These are phyloP conservation scores for Polymyxa betae DNA, from an alignment of 208 protist genomes.

Conservation along the genomic window DNA sequence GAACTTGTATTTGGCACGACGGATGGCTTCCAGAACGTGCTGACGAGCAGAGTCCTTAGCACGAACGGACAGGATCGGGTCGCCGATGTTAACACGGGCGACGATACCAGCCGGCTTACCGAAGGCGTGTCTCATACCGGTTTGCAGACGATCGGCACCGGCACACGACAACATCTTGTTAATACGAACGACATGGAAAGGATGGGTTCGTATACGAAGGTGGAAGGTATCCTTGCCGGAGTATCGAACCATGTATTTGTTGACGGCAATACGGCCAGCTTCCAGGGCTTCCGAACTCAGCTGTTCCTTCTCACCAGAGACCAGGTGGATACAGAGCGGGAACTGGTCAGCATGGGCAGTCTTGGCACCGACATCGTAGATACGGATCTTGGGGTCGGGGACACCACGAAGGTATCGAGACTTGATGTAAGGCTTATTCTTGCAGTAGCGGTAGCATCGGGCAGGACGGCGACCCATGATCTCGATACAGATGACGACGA, in stretches of 20 bases:
- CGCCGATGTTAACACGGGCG: conserved; percentile 94
- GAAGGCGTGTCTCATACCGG: conserved; percentile 94
- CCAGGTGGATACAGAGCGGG: conserved; percentile 93
- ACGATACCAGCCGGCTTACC: conserved; percentile 94
- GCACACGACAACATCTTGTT: conserved; percentile 99
- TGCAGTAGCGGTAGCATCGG: conserved; percentile 86
- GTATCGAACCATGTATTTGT: conserved; percentile 95
- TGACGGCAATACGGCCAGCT: conserved; percentile 97
- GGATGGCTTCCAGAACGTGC: conserved; percentile 81
- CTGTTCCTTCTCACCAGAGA: conserved; percentile 97
- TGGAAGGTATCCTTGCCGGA: conserved; percentile 97
- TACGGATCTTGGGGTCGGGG: conserved; percentile 94
- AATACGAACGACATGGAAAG: conserved; percentile 98
- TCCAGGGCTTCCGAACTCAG: conserved; percentile 97
- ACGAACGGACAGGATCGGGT: conserved; percentile 95
- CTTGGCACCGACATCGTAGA: conserved; percentile 97
- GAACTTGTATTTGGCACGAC: conserved; percentile 89
- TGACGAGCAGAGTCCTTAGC: conserved; percentile 75
- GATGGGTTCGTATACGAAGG: conserved; percentile 96
- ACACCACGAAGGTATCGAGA: conserved; percentile 98
- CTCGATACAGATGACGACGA: neutral
- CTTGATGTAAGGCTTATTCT: conserved; percentile 92
- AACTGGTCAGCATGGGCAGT: conserved; percentile 92
- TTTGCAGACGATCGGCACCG: conserved; percentile 92
- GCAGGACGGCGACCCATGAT: conserved; percentile 80